Percentiles rank a stretch among this genome's conserved stretches.
Evolutionary conservation across 352 stramenopile species (phyloP).

Genomic region (Thraustotheca clavata): DNA sequence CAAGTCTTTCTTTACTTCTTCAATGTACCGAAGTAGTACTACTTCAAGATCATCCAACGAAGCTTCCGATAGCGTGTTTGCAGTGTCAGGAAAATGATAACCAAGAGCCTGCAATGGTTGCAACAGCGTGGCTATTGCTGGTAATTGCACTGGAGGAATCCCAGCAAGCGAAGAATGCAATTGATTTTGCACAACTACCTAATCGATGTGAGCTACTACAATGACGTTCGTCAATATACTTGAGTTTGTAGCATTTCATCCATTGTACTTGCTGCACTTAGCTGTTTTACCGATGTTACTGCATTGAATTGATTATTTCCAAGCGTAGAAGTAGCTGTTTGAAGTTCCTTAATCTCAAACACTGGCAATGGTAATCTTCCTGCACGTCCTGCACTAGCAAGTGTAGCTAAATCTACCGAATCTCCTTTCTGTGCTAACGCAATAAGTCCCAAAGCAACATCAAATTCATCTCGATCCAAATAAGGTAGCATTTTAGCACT

Average conservation of each 20-base stretch:
- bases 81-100: not conserved
- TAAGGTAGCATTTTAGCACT: slow-evolving; percentile 19
- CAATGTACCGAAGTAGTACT: slow-evolving; percentile 7
- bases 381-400: not conserved
- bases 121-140: not conserved
- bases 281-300: too few relatives aligned
- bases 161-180: not conserved
- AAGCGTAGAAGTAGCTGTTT: too few relatives aligned
- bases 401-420: not conserved
- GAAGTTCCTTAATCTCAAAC: too few relatives aligned
- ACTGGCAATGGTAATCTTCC: slow-evolving; percentile 6
- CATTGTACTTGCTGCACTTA: too few relatives aligned
- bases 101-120: slow-evolving; percentile 8
- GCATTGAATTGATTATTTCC: too few relatives aligned
- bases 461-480: slow-evolving; percentile 18
- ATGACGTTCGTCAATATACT: not conserved
- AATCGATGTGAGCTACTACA: too few relatives aligned
- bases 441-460: slow-evolving; percentile 14
- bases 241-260: slow-evolving; percentile 4
- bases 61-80: not conserved
- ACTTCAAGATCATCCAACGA: not conserved
- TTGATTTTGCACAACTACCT: slow-evolving; percentile 7
- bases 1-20: not conserved
- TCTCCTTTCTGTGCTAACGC: slow-evolving; percentile 9
- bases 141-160: not conserved